A percentile compares a stretch with the other conserved stretches of the same genome.
phyloP scores from a whole-genome alignment of 169 alveolate genomes.

The Plasmodium sp. region DNA sequence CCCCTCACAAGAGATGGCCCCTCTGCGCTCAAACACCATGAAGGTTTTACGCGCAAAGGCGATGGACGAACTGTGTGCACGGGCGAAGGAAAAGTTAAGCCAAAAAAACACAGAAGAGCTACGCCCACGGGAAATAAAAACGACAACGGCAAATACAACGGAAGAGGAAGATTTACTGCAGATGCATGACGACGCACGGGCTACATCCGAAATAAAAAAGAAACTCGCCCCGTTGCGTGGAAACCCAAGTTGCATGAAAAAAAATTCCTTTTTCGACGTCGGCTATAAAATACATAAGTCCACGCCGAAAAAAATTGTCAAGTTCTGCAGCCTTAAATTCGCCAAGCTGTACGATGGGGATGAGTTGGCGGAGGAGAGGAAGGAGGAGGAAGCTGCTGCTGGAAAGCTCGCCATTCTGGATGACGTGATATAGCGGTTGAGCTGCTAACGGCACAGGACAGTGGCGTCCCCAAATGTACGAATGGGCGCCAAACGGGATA shows the following conservation, averaged over 20 bases:
- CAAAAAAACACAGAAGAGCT: not conserved
- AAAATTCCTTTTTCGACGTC: conserved; percentile 1
- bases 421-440: not conserved
- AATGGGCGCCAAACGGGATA: not conserved
- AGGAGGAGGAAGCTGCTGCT: not conserved
- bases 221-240: not conserved
- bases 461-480: not conserved
- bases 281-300: conserved; percentile 2
- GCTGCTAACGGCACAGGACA: not conserved
- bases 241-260: not conserved
- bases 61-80: not conserved
- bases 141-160: not conserved
- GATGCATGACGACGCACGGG: not conserved
- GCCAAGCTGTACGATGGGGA: not conserved
- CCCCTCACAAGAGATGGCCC: not conserved
- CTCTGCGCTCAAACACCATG: not conserved
- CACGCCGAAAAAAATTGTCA: not conserved
- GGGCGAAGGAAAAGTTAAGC: not conserved
- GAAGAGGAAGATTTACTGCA: not conserved
- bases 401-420: not conserved
- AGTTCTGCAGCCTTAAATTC: not conserved
- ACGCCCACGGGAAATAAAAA: not conserved
- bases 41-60: not conserved
- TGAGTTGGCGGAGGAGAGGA: not conserved
- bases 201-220: not conserved